Evolutionary conservation across 2,329 filamentous ascomycete genomes (phyloP), one percentile per base, ranked within the genome.

Genomic region (Penicillium sp.): DNA sequence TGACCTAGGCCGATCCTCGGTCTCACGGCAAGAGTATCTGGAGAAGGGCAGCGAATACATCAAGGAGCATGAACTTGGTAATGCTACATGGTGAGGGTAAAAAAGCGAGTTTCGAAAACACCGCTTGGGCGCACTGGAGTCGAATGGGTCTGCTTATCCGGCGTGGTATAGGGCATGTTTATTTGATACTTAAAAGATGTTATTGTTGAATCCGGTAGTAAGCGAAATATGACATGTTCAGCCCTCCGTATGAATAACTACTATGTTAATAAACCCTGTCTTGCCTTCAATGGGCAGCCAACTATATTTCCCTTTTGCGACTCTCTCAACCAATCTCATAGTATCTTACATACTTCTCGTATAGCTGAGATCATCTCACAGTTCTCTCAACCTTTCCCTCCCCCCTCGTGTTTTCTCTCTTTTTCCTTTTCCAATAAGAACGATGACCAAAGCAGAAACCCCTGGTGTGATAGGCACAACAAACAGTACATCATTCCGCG

Each of bases 31-130:
- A 64, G 94, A 97, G 75, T 99, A 91, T 76, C 74, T 85, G 66
- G 94, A 99, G 80, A 97, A 96, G 80, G 94, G 94, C 1, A 82
- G 86, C 23, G 93, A 97, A 67, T 97, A 97, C 78, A 83, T 97
- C 72, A 96, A 96, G 71, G 73, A 75, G 62, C 73, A 75, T 55
- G 72, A 75, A 58, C 61, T 75, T 34, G 73, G 73, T 25, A 75
- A 75, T 55, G 64, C 70, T 55, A 70, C 67, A 27, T 70, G 68
- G 62, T 72, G 61, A 66, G 10, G 46, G 34, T 59, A 50, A 38
- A 45, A 31, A 34, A 33, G 27, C 19, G 10, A 44, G 36, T 40
- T 52, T 38, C 13, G 23, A 47, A 58, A 59, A 54, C 40, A 58
- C 41, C 45, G 21, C 21, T 60, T 25, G 58, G 64, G 63, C 66